phyloP scores from a whole-genome alignment of 805 yeast genomes.

The Metschnikowia continentalis region DNA sequence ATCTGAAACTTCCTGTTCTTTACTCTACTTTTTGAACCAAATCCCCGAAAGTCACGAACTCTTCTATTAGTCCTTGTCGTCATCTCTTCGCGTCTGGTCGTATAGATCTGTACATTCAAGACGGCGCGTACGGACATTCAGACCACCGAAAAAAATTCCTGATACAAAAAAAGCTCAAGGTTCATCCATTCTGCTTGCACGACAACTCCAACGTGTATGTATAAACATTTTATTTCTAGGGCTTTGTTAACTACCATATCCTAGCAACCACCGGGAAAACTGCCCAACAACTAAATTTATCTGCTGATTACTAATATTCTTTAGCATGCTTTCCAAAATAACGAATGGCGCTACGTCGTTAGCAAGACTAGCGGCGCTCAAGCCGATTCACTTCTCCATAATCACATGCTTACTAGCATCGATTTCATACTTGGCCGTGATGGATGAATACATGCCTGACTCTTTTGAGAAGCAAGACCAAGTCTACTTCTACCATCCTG shows the following conservation, averaged over 20 bases:
- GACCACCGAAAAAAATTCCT: conserved; percentile 4
- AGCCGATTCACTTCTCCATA: conserved; percentile 84
- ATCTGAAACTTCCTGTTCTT: neutral
- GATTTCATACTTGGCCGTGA: conserved; percentile 69
- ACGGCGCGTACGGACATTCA: conserved; percentile 2
- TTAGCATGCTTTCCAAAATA: conserved; percentile 27
- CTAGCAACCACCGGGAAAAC: too few species aligned
- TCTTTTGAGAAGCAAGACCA: conserved; percentile 33
- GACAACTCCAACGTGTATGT: neutral
- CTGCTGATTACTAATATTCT: neutral
- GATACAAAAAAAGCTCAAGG: neutral
- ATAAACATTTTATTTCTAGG: neutral
- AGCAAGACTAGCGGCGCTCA: conserved; percentile 62
- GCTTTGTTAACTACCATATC: neutral
- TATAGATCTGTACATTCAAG: neutral
- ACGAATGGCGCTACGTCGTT: conserved; percentile 34
- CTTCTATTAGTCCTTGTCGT: neutral
- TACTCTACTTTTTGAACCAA: neutral
- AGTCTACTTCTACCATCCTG: conserved; percentile 33
- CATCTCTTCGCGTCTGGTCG: conserved; percentile 3
- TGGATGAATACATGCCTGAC: conserved; percentile 60
- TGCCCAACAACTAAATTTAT: neutral
- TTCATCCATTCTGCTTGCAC: neutral
- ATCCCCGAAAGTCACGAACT: neutral
- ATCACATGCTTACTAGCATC: conserved; percentile 71